Evolutionary conservation across 345 rosid genomes (phyloP).

Genomic region (Anacardium occidentale): DNA sequence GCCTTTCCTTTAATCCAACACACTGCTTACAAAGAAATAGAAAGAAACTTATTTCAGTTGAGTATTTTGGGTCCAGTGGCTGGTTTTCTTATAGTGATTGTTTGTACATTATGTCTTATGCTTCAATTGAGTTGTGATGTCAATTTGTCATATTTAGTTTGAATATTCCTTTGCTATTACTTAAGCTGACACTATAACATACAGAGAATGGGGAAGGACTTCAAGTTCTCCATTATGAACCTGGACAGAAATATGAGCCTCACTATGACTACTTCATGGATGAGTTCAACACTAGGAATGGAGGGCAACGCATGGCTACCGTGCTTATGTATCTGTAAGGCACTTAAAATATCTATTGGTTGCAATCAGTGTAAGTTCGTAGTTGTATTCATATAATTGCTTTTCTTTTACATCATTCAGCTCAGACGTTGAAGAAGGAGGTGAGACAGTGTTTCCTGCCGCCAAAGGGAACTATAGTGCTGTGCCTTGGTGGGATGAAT

Average conservation of each 20-base stretch:
- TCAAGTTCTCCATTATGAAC: conserved; percentile 91
- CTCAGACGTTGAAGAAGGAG: conserved; percentile 97
- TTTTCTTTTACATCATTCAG: conserved; percentile 43
- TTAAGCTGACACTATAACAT: conserved; percentile 17
- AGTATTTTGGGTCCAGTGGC: not conserved
- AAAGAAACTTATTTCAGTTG: not conserved
- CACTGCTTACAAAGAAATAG: not conserved
- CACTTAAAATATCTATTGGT: conserved; percentile 8
- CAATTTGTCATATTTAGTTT: not conserved
- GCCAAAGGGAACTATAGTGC: conserved; percentile 81
- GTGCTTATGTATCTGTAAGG: conserved; percentile 96
- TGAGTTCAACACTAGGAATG: conserved; percentile 78
- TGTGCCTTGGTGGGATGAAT: conserved; percentile 88
- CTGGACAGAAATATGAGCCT: conserved; percentile 92
- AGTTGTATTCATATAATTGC: conserved; percentile 11
- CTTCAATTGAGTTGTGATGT: conserved; percentile 9
- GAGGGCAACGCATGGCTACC: conserved; percentile 96
- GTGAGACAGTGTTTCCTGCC: conserved; percentile 90
- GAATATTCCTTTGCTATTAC: conserved; percentile 4
- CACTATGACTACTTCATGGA: conserved; percentile 91
- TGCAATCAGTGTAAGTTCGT: conserved; percentile 4
- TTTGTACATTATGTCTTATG: not conserved
- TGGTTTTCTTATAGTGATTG: not conserved
- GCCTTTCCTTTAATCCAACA: not conserved
- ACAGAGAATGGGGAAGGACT: conserved; percentile 96